Percentiles rank a stretch among this genome's conserved stretches.
Evolutionary conservation across 495 filamentous ascomycete genomes (phyloP).

Genomic region (Aspergillus taichungensis): DNA sequence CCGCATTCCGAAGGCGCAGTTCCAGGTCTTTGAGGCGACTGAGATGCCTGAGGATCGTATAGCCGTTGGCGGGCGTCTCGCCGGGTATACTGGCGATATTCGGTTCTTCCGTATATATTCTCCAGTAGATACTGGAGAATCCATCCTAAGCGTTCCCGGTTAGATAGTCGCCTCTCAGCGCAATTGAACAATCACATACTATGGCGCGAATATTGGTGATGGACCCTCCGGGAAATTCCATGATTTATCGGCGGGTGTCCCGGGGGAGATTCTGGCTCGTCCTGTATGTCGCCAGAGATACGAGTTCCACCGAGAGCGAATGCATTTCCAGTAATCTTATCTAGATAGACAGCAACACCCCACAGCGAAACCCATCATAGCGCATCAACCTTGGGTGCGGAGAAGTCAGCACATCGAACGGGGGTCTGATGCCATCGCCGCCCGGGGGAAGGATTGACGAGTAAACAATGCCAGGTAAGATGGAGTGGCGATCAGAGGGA

Average conservation of each 20-base stretch:
- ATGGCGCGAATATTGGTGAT: slow-evolving; percentile 40
- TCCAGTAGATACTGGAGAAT: slow-evolving; percentile 42
- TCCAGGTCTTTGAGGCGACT: slow-evolving; percentile 39
- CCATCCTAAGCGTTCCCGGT: slow-evolving; percentile 28
- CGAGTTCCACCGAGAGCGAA: slow-evolving; percentile 16
- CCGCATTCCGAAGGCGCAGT: slow-evolving; percentile 26
- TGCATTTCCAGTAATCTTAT: slow-evolving; percentile 28
- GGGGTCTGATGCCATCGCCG: slow-evolving; percentile 16
- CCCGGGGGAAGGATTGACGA: neutral
- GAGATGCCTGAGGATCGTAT: slow-evolving; percentile 36
- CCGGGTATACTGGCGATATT: slow-evolving; percentile 24
- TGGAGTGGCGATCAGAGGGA: neutral
- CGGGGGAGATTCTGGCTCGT: slow-evolving; percentile 19
- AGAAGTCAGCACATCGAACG: slow-evolving; percentile 15
- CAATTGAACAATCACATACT: slow-evolving; percentile 22
- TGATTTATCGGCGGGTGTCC: slow-evolving; percentile 25
- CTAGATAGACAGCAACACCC: slow-evolving; percentile 4
- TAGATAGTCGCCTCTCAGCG: slow-evolving; percentile 7
- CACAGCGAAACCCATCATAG: slow-evolving; percentile 7
- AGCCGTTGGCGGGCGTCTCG: slow-evolving; percentile 32
- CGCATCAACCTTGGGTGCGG: slow-evolving; percentile 4
- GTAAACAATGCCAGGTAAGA: neutral
- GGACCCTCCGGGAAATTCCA: slow-evolving; percentile 41
- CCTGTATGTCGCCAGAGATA: slow-evolving; percentile 21
- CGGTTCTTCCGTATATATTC: slow-evolving; percentile 39